Conservation (phyloP, 495 filamentous ascomycete species). For the Penicillium daleae region DNA sequence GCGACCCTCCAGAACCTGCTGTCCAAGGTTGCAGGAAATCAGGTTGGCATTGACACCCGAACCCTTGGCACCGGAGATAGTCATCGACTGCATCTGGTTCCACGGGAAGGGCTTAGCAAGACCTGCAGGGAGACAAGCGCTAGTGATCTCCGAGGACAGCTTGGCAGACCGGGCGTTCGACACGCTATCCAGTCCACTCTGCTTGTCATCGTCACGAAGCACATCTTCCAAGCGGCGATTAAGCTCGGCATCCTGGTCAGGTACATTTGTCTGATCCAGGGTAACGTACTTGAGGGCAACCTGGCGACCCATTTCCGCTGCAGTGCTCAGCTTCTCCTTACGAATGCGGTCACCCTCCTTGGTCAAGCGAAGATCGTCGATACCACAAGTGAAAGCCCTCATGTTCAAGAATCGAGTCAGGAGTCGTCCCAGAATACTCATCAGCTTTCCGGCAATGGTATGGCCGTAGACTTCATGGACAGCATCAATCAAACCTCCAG, state of each 20-base stretch:
- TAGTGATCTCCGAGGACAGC: slow-evolving; percentile 80
- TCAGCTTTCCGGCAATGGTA: slow-evolving; percentile 76
- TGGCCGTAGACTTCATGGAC: slow-evolving; percentile 95
- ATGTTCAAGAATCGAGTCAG: slow-evolving; percentile 89
- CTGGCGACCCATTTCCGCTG: slow-evolving; percentile 74
- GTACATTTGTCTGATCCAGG: slow-evolving; percentile 63
- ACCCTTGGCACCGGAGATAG: slow-evolving; percentile 94
- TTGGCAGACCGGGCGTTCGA: slow-evolving; percentile 71
- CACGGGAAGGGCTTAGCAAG: slow-evolving; percentile 90
- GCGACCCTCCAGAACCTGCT: slow-evolving; percentile 94
- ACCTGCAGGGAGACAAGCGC: slow-evolving; percentile 75
- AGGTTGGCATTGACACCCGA: slow-evolving; percentile 91
- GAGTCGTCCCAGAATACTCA: slow-evolving; percentile 87
- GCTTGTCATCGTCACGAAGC: slow-evolving; percentile 86
- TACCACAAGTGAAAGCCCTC: slow-evolving; percentile 94
- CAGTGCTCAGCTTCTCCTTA: slow-evolving; percentile 67
- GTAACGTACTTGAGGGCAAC: slow-evolving; percentile 91
- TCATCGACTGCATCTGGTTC: slow-evolving; percentile 99
- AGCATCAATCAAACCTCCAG: slow-evolving; percentile 87
- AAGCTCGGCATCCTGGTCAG: slow-evolving; percentile 68
- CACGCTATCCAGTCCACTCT: slow-evolving; percentile 81
- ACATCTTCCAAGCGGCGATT: slow-evolving; percentile 83
- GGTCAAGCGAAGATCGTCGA: slow-evolving; percentile 92
- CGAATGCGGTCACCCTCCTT: slow-evolving; percentile 74
- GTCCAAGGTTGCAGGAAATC: slow-evolving; percentile 96